A percentile compares a stretch with the other conserved stretches of the same genome.
These are phyloP conservation scores for Cladosporium sp. DNA, from an alignment of 2,329 filamentous ascomycete species.

Conservation along the genomic window DNA sequence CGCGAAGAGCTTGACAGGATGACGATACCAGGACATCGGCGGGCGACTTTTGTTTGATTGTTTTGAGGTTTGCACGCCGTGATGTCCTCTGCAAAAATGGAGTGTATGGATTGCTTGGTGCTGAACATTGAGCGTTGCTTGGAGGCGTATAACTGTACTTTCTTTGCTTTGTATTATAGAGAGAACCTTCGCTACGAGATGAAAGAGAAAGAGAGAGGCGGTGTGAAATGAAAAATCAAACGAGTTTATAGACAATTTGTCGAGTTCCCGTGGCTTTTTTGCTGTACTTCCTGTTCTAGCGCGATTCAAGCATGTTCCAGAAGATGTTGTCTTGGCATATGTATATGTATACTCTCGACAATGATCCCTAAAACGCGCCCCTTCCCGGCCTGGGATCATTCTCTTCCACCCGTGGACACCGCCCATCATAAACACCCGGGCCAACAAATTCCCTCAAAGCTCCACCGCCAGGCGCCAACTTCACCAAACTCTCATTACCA, in stretches of 20 bases:
- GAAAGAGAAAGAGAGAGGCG: not conserved
- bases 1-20: not conserved
- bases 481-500: conserved; percentile 20
- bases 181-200: not conserved
- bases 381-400: conserved; percentile 12
- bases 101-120: not conserved
- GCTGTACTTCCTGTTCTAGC: not conserved
- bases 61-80: not conserved
- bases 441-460: not conserved
- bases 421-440: not conserved
- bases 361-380: conserved; percentile 1
- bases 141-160: not conserved
- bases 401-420: not conserved
- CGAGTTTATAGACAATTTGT: not conserved
- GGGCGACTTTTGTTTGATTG: not conserved
- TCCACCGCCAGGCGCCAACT: not conserved
- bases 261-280: not conserved
- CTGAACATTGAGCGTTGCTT: conserved; percentile 1
- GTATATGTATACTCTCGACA: not conserved
- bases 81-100: not conserved
- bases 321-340: not conserved
- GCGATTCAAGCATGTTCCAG: not conserved
- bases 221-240: not conserved
- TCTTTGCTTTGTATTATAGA: conserved; percentile 9
- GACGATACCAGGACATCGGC: not conserved